phyloP scores from a whole-genome alignment of 768 basidiomycete species.

The Russula compacta region DNA sequence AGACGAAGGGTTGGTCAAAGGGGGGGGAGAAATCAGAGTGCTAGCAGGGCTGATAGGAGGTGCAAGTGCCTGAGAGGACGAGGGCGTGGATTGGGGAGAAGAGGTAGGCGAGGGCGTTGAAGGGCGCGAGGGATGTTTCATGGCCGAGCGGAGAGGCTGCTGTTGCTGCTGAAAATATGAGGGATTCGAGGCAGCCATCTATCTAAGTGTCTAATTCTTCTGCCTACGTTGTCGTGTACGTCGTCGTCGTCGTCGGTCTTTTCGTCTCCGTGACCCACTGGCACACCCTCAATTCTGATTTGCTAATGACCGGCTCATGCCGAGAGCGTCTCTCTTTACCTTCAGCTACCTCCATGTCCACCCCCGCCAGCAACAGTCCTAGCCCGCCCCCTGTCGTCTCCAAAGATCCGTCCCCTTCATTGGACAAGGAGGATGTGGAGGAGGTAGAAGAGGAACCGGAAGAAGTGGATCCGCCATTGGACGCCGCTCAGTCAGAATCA shows the following conservation, averaged over 20 bases:
- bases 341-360: constrained; percentile 7
- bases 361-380: not conserved
- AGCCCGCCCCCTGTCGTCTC: not conserved
- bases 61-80: not conserved
- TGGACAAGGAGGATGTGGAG: not conserved
- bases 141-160: constrained; percentile 42
- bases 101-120: constrained; percentile 21
- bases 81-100: constrained; percentile 15
- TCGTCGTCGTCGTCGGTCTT: too few relatives aligned
- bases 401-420: not conserved
- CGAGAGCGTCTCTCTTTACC: not conserved
- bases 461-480: not conserved
- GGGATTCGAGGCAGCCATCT: constrained; percentile 18
- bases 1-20: not conserved
- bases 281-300: not conserved
- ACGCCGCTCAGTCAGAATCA: not conserved
- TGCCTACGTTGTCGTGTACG: too few relatives aligned
- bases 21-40: not conserved
- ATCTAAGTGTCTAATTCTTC: not conserved
- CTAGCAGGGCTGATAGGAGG: constrained; percentile 1
- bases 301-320: not conserved
- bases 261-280: too few relatives aligned
- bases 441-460: not conserved
- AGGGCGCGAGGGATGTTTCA: constrained; percentile 36
- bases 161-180: constrained; percentile 22